Evolutionary conservation across 129 eudicot species (phyloP).

Genomic region (Deinandra increscens): DNA sequence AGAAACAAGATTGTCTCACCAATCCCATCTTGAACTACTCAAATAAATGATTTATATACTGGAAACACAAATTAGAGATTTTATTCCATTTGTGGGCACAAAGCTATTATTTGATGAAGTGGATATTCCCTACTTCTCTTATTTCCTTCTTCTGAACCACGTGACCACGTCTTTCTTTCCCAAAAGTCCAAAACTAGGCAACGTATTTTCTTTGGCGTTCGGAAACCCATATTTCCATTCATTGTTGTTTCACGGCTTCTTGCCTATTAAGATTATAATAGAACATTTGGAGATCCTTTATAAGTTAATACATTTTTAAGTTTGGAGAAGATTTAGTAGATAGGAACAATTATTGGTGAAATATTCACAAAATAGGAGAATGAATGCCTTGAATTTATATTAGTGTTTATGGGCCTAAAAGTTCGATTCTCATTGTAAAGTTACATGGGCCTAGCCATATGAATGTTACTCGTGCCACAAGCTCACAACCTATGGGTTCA

Average conservation of each 20-base stretch:
- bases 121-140: neutral
- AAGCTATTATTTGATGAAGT: constrained; percentile 17
- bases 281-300: neutral
- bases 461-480: neutral
- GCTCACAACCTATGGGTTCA: neutral
- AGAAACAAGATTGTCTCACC: constrained; percentile 29
- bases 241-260: constrained; percentile 1
- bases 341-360: neutral
- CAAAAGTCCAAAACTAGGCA: neutral
- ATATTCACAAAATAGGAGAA: constrained; percentile 1
- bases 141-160: constrained; percentile 2
- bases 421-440: neutral
- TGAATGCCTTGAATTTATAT: neutral
- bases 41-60: constrained; percentile 27
- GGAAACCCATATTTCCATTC: neutral
- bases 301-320: neutral
- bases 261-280: neutral
- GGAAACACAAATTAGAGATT: constrained; percentile 16
- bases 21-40: constrained; percentile 30
- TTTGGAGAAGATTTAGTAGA: neutral
- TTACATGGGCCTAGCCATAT: neutral
- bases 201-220: neutral
- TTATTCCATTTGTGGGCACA: constrained; percentile 12
- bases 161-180: constrained; percentile 6
- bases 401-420: neutral